Conservation (phyloP, 805 yeast genomes). For the Ogataea saltuana region DNA sequence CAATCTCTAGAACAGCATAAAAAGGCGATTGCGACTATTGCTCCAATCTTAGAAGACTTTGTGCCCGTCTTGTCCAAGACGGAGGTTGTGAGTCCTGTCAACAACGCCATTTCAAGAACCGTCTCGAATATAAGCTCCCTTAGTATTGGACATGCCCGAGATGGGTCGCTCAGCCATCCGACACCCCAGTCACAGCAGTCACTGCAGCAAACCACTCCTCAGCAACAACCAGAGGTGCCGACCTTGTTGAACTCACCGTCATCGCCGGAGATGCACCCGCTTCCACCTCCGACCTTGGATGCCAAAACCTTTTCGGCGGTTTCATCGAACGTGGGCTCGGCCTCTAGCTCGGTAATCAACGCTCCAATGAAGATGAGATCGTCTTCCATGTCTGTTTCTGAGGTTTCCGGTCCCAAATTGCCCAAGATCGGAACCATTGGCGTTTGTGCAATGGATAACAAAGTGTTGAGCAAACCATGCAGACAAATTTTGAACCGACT, state of each 20-base stretch:
- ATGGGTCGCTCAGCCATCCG: conserved; percentile 4
- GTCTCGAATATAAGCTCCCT: conserved; percentile 34
- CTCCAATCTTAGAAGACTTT: conserved; percentile 71
- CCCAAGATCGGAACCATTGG: conserved; percentile 92
- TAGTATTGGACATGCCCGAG: conserved; percentile 27
- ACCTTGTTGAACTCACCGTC: conserved; percentile 4
- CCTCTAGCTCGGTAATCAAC: conserved; percentile 17
- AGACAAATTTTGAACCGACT: conserved; percentile 83
- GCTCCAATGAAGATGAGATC: conserved; percentile 27
- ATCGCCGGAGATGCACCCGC: conserved; percentile 6
- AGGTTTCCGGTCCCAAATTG: conserved; percentile 47
- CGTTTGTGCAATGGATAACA: conserved; percentile 98
- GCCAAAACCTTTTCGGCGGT: conserved; percentile 13
- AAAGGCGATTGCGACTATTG: conserved; percentile 75
- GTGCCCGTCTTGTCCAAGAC: conserved; percentile 64
- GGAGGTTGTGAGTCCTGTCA: conserved; percentile 36
- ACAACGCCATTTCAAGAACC: conserved; percentile 34
- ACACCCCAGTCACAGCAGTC: not conserved
- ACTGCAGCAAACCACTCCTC: not conserved
- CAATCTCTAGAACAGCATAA: conserved; percentile 39
- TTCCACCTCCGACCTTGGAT: conserved; percentile 6
- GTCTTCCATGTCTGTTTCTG: conserved; percentile 39
- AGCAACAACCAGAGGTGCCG: not conserved
- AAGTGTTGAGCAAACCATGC: conserved; percentile 94
- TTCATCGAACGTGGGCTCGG: conserved; percentile 15